Percentiles rank a stretch among this genome's conserved stretches.
These are phyloP conservation scores for Fragaria vesca DNA, from an alignment of 306 rosid species.

Conservation along the genomic window DNA sequence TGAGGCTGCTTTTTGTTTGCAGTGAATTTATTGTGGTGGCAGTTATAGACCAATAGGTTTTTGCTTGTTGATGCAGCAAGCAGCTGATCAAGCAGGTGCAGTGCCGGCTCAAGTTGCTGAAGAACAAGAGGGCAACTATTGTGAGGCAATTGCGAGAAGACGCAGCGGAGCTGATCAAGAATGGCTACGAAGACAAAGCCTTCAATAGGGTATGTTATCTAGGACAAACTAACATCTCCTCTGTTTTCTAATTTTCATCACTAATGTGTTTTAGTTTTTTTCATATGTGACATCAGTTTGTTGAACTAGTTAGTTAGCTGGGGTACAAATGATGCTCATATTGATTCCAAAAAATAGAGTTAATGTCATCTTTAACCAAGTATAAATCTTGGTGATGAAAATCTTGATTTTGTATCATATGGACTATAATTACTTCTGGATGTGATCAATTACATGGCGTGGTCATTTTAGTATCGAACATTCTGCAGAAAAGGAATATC, in stretches of 20 bases:
- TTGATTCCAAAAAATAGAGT: not conserved
- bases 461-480: not conserved
- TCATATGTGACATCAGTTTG: not conserved
- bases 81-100: constrained; percentile 46
- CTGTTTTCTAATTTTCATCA: not conserved
- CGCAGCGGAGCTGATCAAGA: constrained; percentile 44
- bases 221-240: not conserved
- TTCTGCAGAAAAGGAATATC: not conserved
- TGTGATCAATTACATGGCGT: not conserved
- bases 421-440: not conserved
- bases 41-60: not conserved
- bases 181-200: constrained; percentile 57
- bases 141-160: constrained; percentile 55
- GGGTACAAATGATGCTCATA: not conserved
- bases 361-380: not conserved
- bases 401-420: not conserved
- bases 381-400: not conserved
- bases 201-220: constrained; percentile 43
- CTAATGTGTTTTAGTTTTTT: not conserved
- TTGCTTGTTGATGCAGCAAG: constrained; percentile 50
- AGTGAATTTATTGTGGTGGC: not conserved
- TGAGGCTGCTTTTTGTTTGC: not conserved
- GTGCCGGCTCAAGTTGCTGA: constrained; percentile 58
- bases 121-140: constrained; percentile 55
- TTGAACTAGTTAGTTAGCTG: not conserved